phyloP scores from a whole-genome alignment of 2,329 filamentous ascomycete species.

The Colletotrichum spinosum region DNA sequence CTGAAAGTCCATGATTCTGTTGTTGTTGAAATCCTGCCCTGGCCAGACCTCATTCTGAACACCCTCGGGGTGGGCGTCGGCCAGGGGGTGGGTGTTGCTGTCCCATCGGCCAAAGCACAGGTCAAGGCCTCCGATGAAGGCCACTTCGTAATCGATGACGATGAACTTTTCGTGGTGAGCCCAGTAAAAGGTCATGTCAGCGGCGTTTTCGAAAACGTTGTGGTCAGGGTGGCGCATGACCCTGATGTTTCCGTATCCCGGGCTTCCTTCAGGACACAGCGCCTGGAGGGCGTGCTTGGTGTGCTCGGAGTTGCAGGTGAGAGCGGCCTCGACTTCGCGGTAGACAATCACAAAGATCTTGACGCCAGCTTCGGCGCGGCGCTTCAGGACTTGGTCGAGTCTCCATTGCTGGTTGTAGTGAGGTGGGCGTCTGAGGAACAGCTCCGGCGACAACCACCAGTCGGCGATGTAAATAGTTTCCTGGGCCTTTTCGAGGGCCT shows the following conservation, averaged over 20 bases:
- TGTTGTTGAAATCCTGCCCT: conserved; percentile 98
- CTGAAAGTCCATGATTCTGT: conserved; percentile 94
- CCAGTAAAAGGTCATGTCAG: conserved; percentile 98
- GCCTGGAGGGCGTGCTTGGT: conserved; percentile 87
- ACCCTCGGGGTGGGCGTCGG: conserved; percentile 88
- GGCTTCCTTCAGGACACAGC: conserved; percentile 83
- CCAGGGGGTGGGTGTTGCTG: conserved; percentile 82
- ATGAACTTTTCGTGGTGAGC: conserved; percentile 99
- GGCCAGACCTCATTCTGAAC: conserved; percentile 89
- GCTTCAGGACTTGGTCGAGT: conserved; percentile 87
- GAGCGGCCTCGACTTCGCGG: conserved; percentile 82
- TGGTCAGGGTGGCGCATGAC: conserved; percentile 95
- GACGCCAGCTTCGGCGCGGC: conserved; percentile 89
- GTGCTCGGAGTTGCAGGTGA: conserved; percentile 93
- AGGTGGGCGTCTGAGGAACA: conserved; percentile 88
- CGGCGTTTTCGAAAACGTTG: conserved; percentile 92
- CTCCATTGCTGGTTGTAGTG: conserved; percentile 87
- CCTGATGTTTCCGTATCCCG: conserved; percentile 88
- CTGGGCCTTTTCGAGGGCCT: conserved; percentile 87
- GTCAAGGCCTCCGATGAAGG: conserved; percentile 94
- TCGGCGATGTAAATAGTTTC: conserved; percentile 97
- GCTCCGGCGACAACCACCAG: conserved; percentile 95
- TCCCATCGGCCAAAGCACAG: conserved; percentile 98
- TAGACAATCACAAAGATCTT: conserved; percentile 96
- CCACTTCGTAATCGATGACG: conserved; percentile 89